Percentiles rank a stretch among this genome's conserved stretches.
phyloP scores from a whole-genome alignment of 164 flowering plant genomes.

The Annona squamosa region DNA sequence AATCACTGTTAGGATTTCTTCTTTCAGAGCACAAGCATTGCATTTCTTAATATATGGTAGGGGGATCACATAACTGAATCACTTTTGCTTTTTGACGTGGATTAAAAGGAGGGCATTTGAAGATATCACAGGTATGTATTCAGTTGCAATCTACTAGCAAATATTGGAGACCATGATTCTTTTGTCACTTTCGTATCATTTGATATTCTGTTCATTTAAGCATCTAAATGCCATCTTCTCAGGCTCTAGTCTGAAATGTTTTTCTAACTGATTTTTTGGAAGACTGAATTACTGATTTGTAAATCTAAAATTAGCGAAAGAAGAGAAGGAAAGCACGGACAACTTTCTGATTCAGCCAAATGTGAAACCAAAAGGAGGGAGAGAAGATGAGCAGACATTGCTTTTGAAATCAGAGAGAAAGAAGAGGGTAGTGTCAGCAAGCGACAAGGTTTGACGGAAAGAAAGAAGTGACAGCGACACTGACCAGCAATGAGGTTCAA shows the following conservation, averaged over 20 bases:
- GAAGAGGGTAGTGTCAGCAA: too few relatives aligned
- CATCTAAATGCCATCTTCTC: not conserved
- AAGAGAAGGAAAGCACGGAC: too few relatives aligned
- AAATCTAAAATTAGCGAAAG: too few relatives aligned
- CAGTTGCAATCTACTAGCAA: not conserved
- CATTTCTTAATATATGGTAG: not conserved
- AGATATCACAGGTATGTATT: not conserved
- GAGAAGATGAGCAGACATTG: too few relatives aligned
- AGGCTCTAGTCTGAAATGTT: not conserved
- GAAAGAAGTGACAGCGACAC: too few relatives aligned
- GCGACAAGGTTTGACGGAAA: too few relatives aligned
- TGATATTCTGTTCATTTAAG: not conserved
- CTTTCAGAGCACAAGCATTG: not conserved
- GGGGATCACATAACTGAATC: not conserved
- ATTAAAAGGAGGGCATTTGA: not conserved
- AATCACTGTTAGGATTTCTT: too few relatives aligned
- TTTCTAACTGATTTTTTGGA: not conserved
- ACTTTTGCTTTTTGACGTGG: not conserved
- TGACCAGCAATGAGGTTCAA: too few relatives aligned
- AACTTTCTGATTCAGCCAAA: too few relatives aligned
- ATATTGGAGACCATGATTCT: not conserved
- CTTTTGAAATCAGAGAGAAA: too few relatives aligned
- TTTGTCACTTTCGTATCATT: not conserved
- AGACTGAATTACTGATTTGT: too few relatives aligned
- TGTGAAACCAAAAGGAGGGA: too few relatives aligned